phyloP scores from a whole-genome alignment of 106 monocot genomes.

The Apostasia shenzhenica region DNA sequence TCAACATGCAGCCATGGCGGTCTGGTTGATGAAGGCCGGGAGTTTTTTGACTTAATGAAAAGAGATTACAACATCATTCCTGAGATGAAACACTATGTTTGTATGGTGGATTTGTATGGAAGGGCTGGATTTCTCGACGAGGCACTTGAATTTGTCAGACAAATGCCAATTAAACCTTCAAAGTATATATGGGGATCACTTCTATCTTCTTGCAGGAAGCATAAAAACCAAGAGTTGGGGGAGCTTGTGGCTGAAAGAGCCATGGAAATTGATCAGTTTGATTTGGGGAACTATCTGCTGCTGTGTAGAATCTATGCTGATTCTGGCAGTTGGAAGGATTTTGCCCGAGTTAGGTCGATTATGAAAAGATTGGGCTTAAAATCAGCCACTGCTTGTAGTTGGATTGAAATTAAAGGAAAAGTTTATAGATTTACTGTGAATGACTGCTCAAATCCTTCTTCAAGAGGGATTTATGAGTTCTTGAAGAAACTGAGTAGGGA shows the following conservation, averaged over 20 bases:
- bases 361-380: conserved; percentile 37
- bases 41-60: conserved; percentile 28
- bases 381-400: conserved; percentile 26
- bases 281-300: conserved; percentile 30
- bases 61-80: conserved; percentile 21
- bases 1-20: conserved; percentile 48
- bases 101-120: conserved; percentile 46
- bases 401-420: conserved; percentile 38
- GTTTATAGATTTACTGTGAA: conserved; percentile 26
- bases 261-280: conserved; percentile 22
- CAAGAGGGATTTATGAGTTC: conserved; percentile 15
- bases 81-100: conserved; percentile 34
- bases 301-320: conserved; percentile 33
- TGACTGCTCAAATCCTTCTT: conserved; percentile 14
- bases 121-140: conserved; percentile 27
- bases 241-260: conserved; percentile 31
- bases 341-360: conserved; percentile 23
- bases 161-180: conserved; percentile 29
- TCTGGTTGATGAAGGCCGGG: conserved; percentile 27
- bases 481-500: conserved; percentile 4
- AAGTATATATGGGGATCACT: conserved; percentile 38
- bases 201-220: conserved; percentile 41
- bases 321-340: conserved; percentile 20
- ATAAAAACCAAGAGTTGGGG: conserved; percentile 34
- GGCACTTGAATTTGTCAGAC: conserved; percentile 25